phyloP scores from a whole-genome alignment of 2,329 filamentous ascomycete species.

The Didymella glomerata region DNA sequence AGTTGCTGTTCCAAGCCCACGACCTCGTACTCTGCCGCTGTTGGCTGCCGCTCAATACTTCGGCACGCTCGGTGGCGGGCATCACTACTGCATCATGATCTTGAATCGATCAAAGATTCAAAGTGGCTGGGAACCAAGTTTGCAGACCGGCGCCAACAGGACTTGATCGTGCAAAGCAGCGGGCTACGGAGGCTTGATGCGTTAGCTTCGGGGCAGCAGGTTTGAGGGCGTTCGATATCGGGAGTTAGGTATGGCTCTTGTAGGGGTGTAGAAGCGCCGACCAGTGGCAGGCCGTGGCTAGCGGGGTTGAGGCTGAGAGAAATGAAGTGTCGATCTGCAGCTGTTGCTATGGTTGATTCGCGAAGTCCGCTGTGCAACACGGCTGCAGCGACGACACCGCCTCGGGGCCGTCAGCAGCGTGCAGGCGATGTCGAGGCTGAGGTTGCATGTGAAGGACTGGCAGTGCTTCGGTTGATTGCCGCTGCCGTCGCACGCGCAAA shows the following conservation, averaged over 20 bases:
- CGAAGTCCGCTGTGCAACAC: neutral
- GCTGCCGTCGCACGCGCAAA: constrained; percentile 1
- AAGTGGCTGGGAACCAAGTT: constrained; percentile 5
- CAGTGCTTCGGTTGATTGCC: neutral
- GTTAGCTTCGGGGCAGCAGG: constrained; percentile 4
- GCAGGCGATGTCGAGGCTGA: neutral
- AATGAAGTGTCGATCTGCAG: constrained; percentile 9
- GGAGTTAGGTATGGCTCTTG: neutral
- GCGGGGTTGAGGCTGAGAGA: constrained; percentile 19
- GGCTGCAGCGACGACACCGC: neutral
- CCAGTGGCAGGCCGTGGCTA: constrained; percentile 4
- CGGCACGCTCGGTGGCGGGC: neutral
- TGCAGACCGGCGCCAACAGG: constrained; percentile 2
- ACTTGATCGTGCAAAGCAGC: constrained; percentile 5
- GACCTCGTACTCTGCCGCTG: neutral
- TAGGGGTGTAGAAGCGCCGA: neutral
- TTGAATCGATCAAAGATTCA: neutral
- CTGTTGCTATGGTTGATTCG: constrained; percentile 4
- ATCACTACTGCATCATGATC: constrained; percentile 7
- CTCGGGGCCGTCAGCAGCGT: neutral
- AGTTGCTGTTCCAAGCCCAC: neutral
- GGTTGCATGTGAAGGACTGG: neutral
- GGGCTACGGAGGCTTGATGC: constrained; percentile 6
- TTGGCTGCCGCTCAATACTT: neutral
- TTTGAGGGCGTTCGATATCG: constrained; percentile 1